Conservation (phyloP, 2,329 filamentous ascomycete genomes). For the Trichoderma atrobrunneum region DNA sequence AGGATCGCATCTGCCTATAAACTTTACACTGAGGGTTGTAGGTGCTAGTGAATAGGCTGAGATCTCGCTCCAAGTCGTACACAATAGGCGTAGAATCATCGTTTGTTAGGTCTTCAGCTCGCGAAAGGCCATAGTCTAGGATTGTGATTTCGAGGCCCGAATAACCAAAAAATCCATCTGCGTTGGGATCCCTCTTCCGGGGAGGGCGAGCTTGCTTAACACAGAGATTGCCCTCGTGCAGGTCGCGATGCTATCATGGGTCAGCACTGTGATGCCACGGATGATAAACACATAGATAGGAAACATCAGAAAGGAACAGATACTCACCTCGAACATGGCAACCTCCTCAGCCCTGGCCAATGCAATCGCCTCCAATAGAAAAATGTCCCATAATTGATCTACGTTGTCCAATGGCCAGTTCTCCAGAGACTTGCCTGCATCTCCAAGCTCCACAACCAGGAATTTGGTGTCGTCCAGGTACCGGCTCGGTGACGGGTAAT, state of each 20-base stretch:
- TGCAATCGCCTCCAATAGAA: conserved; percentile 58
- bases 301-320: not conserved
- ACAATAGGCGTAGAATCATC: conserved; percentile 44
- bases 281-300: not conserved
- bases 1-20: conserved; percentile 62
- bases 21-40: conserved; percentile 59
- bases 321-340: conserved; percentile 56
- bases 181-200: conserved; percentile 30
- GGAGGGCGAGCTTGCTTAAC: conserved; percentile 45
- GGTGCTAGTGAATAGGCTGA: conserved; percentile 58
- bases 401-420: conserved; percentile 50
- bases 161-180: conserved; percentile 49
- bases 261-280: conserved; percentile 17
- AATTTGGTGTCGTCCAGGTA: conserved; percentile 59
- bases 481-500: conserved; percentile 59
- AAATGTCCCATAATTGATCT: conserved; percentile 61
- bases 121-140: conserved; percentile 63
- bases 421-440: conserved; percentile 59
- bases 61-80: conserved; percentile 59
- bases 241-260: conserved; percentile 54
- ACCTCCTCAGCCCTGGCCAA: conserved; percentile 58
- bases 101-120: conserved; percentile 46
- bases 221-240: conserved; percentile 65
- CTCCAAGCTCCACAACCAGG: conserved; percentile 60
- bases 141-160: conserved; percentile 64